These are phyloP conservation scores for Antrodiella citrinella DNA, from an alignment of 768 basidiomycete genomes.

Conservation along the genomic window DNA sequence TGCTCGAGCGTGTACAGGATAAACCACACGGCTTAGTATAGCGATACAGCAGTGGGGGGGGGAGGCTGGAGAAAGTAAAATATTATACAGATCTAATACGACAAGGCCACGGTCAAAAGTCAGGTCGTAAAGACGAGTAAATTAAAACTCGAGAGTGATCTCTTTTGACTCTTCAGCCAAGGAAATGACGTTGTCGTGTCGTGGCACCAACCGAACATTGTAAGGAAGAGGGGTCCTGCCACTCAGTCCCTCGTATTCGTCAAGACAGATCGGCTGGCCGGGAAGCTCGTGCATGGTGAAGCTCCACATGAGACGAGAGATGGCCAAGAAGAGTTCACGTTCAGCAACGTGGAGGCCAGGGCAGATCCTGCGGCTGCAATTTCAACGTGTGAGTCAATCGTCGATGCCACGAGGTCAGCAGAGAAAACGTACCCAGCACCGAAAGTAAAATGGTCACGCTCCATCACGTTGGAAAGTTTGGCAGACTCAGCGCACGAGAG, in stretches of 20 bases:
- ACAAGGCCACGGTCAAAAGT: too few relatives aligned
- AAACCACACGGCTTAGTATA: too few relatives aligned
- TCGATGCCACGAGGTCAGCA: background rate
- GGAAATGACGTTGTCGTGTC: slow-evolving; percentile 15
- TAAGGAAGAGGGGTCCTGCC: slow-evolving; percentile 39
- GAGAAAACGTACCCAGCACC: slow-evolving; percentile 33
- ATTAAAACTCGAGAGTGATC: slow-evolving; percentile 1
- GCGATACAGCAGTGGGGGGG: too few relatives aligned
- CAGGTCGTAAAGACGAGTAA: too few relatives aligned
- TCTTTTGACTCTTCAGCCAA: slow-evolving; percentile 8
- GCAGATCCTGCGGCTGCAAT: slow-evolving; percentile 24
- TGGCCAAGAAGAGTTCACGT: slow-evolving; percentile 35
- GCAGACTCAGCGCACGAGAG: slow-evolving; percentile 35
- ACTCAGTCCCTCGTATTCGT: slow-evolving; percentile 40
- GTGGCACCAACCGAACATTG: slow-evolving; percentile 19
- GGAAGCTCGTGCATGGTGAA: slow-evolving; percentile 35
- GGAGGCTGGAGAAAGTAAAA: too few relatives aligned
- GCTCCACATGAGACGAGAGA: slow-evolving; percentile 40
- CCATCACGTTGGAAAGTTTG: slow-evolving; percentile 30
- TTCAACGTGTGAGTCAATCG: background rate
- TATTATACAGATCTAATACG: too few relatives aligned
- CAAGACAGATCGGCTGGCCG: slow-evolving; percentile 34
- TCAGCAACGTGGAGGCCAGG: slow-evolving; percentile 39
- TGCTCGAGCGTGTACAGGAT: too few relatives aligned
- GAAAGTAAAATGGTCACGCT: slow-evolving; percentile 45